Evolutionary conservation across 2,329 filamentous ascomycete species (phyloP).

Genomic region (Pochonia chlamydosporia): DNA sequence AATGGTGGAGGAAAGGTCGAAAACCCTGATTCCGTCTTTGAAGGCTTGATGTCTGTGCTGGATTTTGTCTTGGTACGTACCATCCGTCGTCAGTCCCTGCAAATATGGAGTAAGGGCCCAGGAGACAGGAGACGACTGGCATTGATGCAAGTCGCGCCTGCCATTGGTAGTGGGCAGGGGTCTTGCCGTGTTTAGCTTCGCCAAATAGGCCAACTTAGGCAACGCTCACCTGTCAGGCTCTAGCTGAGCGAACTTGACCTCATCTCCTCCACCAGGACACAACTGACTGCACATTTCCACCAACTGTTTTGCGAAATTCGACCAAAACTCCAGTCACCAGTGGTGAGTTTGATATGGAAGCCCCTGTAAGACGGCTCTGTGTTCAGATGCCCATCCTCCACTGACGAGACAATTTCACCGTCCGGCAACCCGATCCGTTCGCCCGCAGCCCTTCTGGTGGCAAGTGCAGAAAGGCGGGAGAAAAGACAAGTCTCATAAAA

Average conservation of each 20-base stretch:
- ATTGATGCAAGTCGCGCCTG: not conserved
- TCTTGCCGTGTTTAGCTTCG: conserved; percentile 1
- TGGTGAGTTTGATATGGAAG: no score
- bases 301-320: no score
- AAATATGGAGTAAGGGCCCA: no score
- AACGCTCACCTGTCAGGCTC: not conserved
- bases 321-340: no score
- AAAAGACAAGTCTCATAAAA: no score
- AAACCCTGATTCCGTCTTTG: not conserved
- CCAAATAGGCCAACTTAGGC: not conserved
- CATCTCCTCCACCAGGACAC: not conserved
- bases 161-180: not conserved
- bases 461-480: not conserved
- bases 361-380: not conserved
- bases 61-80: no score
- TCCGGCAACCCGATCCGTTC: not conserved
- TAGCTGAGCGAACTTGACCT: not conserved
- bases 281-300: not conserved
- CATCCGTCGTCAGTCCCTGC: no score
- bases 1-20: no score
- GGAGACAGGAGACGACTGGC: not conserved
- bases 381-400: not conserved
- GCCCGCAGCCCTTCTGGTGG: not conserved
- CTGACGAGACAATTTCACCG: not conserved
- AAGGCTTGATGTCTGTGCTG: not conserved